Evolutionary conservation across 768 basidiomycete species (phyloP).

Genomic region (Suillus subluteus): DNA sequence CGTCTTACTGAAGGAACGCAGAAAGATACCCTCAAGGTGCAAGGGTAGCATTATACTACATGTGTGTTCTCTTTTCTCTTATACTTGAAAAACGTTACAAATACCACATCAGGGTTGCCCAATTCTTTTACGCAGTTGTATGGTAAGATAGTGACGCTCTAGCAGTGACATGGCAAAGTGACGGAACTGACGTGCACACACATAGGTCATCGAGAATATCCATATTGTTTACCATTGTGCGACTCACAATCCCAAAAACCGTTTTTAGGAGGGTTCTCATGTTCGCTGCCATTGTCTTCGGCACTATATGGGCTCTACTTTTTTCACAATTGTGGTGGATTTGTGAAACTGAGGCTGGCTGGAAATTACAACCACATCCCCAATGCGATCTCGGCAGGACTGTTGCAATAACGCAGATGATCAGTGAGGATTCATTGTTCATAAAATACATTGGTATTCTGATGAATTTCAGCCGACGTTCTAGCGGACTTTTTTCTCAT

Average conservation of each 20-base stretch:
- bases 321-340: background rate
- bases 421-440: background rate
- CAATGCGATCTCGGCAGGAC: background rate
- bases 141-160: background rate
- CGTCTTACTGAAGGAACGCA: background rate
- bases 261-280: background rate
- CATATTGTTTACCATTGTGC: background rate
- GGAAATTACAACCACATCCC: background rate
- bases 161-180: background rate
- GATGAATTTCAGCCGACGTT: slow-evolving; percentile 44
- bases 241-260: background rate
- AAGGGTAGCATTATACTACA: background rate
- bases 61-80: background rate
- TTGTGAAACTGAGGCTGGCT: background rate
- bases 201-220: background rate
- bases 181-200: background rate
- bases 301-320: background rate
- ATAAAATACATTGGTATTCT: background rate
- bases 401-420: background rate
- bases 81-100: background rate
- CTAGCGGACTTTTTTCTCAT: slow-evolving; percentile 54
- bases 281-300: background rate
- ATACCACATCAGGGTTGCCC: background rate
- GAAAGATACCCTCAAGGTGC: background rate
- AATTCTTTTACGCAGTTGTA: background rate